Conservation (phyloP, 2,329 filamentous ascomycete species). For the Stromatinia cepivora region DNA sequence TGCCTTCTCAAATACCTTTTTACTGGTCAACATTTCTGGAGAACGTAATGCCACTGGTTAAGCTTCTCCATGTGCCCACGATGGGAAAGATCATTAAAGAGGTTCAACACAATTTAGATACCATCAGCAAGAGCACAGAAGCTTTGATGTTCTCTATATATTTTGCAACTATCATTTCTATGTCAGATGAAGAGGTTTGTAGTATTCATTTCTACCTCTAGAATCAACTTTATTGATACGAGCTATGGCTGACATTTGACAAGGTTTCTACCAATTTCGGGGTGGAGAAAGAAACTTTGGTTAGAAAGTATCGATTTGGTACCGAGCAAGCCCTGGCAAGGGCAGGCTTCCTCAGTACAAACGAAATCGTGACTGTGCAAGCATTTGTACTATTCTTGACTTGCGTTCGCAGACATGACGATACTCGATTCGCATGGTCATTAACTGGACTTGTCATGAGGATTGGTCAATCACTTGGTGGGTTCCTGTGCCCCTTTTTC, state of each 20-base stretch:
- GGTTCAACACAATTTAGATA: slow-evolving; percentile 59
- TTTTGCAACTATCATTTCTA: slow-evolving; percentile 52
- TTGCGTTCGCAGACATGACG: slow-evolving; percentile 51
- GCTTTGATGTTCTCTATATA: slow-evolving; percentile 58
- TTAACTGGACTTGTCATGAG: slow-evolving; percentile 58
- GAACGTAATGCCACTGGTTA: slow-evolving; percentile 72
- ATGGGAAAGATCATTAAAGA: slow-evolving; percentile 61
- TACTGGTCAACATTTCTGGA: slow-evolving; percentile 72
- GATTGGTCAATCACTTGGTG: slow-evolving; percentile 55
- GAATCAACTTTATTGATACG: slow-evolving; percentile 23
- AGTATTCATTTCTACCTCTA: background rate
- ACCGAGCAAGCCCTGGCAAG: slow-evolving; percentile 56
- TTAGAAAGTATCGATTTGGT: slow-evolving; percentile 53
- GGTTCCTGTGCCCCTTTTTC: background rate
- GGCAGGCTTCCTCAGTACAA: slow-evolving; percentile 54
- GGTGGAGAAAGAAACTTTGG: slow-evolving; percentile 47
- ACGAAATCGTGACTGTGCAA: slow-evolving; percentile 55
- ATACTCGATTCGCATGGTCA: slow-evolving; percentile 52
- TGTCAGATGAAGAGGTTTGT: slow-evolving; percentile 39
- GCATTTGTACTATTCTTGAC: slow-evolving; percentile 57
- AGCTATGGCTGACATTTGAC: background rate
- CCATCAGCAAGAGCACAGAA: slow-evolving; percentile 49
- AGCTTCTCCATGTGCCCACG: slow-evolving; percentile 69
- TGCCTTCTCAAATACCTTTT: slow-evolving; percentile 62
- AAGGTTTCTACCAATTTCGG: slow-evolving; percentile 42